These are phyloP conservation scores for Talaromyces sp. DNA, from an alignment of 2,329 filamentous ascomycete species.

Conservation along the genomic window DNA sequence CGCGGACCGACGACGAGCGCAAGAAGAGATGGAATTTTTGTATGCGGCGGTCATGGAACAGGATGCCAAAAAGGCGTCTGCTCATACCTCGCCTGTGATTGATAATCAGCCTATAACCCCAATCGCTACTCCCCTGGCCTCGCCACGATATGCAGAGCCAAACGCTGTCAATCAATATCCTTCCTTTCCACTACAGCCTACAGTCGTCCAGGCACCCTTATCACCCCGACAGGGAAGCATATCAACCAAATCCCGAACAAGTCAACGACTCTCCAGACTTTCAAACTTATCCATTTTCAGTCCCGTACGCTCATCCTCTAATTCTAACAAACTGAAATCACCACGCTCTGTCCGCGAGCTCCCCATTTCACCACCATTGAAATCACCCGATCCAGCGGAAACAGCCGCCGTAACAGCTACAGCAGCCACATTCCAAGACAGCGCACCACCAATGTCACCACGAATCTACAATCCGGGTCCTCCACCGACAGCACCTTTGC, in stretches of 20 bases:
- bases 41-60: conserved; percentile 92
- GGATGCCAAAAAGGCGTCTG: conserved; percentile 55
- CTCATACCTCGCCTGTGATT: conserved; percentile 20
- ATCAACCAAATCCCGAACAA: conserved; percentile 28
- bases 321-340: conserved; percentile 43
- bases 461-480: conserved; percentile 55
- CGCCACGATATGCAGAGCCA: conserved; percentile 25
- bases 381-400: conserved; percentile 37
- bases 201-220: conserved; percentile 12
- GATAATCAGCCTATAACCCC: conserved; percentile 27
- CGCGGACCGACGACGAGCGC: conserved; percentile 69
- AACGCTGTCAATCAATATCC: conserved; percentile 16
- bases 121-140: conserved; percentile 25
- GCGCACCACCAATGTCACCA: conserved; percentile 54
- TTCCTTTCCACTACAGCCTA: conserved; percentile 7
- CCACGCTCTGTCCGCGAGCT: conserved; percentile 51
- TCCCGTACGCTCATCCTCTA: conserved; percentile 39
- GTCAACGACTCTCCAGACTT: conserved; percentile 38
- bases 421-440: conserved; percentile 43
- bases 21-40: conserved; percentile 81
- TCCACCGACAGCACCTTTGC: conserved; percentile 51
- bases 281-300: conserved; percentile 43
- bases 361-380: conserved; percentile 56
- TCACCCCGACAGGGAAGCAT: conserved; percentile 18
- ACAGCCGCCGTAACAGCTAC: conserved; percentile 29